These are phyloP conservation scores for Chimonanthus praecox DNA, from an alignment of 164 flowering plant species.

Conservation along the genomic window DNA sequence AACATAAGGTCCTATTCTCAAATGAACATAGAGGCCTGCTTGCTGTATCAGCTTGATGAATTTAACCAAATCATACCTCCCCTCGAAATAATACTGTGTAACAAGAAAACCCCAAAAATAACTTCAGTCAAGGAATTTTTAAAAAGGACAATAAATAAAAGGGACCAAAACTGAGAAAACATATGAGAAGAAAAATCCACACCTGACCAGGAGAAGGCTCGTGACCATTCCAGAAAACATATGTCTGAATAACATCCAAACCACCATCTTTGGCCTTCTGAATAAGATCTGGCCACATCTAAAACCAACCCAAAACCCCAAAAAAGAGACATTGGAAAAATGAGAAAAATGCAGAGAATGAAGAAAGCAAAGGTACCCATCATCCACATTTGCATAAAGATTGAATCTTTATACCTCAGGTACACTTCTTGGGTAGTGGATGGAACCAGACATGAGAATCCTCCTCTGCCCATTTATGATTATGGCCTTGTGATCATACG, in stretches of 20 bases:
- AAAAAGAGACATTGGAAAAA: not conserved
- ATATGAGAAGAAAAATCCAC: not conserved
- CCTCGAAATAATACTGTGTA: constrained; percentile 72
- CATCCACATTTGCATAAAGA: constrained; percentile 14
- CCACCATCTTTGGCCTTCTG: constrained; percentile 15
- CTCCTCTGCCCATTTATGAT: constrained; percentile 9
- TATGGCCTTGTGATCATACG: constrained; percentile 6
- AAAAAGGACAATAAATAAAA: not conserved
- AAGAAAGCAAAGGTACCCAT: constrained; percentile 16
- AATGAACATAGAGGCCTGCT: constrained; percentile 11
- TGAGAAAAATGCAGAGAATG: not conserved
- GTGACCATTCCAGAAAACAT: constrained; percentile 13
- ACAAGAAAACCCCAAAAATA: not conserved
- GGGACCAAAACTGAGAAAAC: not conserved
- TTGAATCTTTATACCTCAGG: constrained; percentile 8
- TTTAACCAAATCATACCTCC: constrained; percentile 3
- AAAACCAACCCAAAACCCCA: not conserved
- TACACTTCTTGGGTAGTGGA: constrained; percentile 14
- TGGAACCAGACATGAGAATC: constrained; percentile 9
- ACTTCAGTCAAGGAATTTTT: not conserved
- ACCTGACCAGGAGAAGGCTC: constrained; percentile 11
- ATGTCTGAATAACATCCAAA: constrained; percentile 11
- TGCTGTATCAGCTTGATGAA: constrained; percentile 6
- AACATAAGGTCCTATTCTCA: constrained; percentile 12
- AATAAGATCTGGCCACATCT: constrained; percentile 16